A percentile compares a stretch with the other conserved stretches of the same genome.
Evolutionary conservation across 768 basidiomycete species (phyloP).

Genomic region (Mycena kentingensis): DNA sequence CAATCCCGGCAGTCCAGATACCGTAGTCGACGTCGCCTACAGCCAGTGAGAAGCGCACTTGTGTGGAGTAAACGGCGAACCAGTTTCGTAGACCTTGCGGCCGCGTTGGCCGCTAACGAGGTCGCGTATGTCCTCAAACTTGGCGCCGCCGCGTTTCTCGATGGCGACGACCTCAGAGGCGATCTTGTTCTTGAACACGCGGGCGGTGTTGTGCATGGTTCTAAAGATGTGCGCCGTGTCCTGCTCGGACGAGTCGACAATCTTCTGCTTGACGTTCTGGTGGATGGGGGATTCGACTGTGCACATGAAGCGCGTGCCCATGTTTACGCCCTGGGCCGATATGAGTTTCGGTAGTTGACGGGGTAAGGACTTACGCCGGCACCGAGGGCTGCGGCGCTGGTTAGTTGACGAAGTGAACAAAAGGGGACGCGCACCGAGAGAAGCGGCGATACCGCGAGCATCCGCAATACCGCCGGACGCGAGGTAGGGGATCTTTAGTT

Average conservation of each 20-base stretch:
- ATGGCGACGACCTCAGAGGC: slow-evolving; percentile 82
- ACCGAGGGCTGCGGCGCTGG: slow-evolving; percentile 67
- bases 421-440: slow-evolving; percentile 38
- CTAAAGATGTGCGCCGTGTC: slow-evolving; percentile 92
- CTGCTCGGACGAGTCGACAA: slow-evolving; percentile 78
- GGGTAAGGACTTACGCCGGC: slow-evolving; percentile 57
- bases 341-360: neutral
- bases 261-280: slow-evolving; percentile 86
- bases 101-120: slow-evolving; percentile 75
- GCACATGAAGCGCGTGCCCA: slow-evolving; percentile 93
- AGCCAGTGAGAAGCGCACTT: no score
- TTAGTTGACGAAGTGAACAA: neutral
- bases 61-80: no score
- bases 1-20: slow-evolving; percentile 77
- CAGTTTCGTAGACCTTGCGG: slow-evolving; percentile 74
- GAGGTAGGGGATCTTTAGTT: slow-evolving; percentile 82
- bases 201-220: slow-evolving; percentile 77
- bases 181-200: slow-evolving; percentile 87
- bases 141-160: slow-evolving; percentile 79
- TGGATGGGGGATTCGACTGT: slow-evolving; percentile 89
- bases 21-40: slow-evolving; percentile 88
- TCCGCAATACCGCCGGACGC: slow-evolving; percentile 93
- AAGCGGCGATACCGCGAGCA: slow-evolving; percentile 79
- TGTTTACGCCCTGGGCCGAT: slow-evolving; percentile 71
- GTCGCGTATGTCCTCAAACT: slow-evolving; percentile 83